These are phyloP conservation scores for Wickerhamomyces bovis DNA, from an alignment of 805 yeast genomes.

Conservation along the genomic window DNA sequence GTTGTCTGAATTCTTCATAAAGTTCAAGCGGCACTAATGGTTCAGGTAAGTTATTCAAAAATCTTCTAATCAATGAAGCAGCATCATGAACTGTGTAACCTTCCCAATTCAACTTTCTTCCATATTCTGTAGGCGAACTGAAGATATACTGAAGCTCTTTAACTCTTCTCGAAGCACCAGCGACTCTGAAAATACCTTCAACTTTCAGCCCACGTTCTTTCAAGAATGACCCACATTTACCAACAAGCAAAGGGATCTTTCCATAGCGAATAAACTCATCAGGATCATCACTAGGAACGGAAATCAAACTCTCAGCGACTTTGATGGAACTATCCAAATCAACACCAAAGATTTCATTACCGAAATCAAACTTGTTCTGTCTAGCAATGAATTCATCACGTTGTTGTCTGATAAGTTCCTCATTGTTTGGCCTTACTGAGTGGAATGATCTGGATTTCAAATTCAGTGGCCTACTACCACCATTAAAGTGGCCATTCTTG, in stretches of 20 bases:
- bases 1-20: slow-evolving; percentile 75
- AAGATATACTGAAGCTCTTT: slow-evolving; percentile 80
- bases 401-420: slow-evolving; percentile 25
- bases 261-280: slow-evolving; percentile 76
- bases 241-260: slow-evolving; percentile 87
- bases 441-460: slow-evolving; percentile 31
- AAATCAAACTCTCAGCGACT: slow-evolving; percentile 72
- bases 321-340: slow-evolving; percentile 63
- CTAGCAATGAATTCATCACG: slow-evolving; percentile 33
- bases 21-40: slow-evolving; percentile 78
- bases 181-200: slow-evolving; percentile 90
- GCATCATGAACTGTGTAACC: slow-evolving; percentile 96
- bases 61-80: slow-evolving; percentile 82
- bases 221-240: slow-evolving; percentile 84
- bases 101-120: slow-evolving; percentile 80
- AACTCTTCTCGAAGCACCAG: slow-evolving; percentile 85
- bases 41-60: slow-evolving; percentile 81
- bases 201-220: slow-evolving; percentile 72
- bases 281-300: slow-evolving; percentile 49
- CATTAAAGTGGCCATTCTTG: slow-evolving; percentile 8
- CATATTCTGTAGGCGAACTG: slow-evolving; percentile 85
- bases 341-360: slow-evolving; percentile 67
- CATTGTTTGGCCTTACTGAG: slow-evolving; percentile 18
- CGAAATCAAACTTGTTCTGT: slow-evolving; percentile 29
- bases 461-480: slow-evolving; percentile 27